Conservation (phyloP, 2,329 filamentous ascomycete species). For the Neopestalotiopsis clavispora region DNA sequence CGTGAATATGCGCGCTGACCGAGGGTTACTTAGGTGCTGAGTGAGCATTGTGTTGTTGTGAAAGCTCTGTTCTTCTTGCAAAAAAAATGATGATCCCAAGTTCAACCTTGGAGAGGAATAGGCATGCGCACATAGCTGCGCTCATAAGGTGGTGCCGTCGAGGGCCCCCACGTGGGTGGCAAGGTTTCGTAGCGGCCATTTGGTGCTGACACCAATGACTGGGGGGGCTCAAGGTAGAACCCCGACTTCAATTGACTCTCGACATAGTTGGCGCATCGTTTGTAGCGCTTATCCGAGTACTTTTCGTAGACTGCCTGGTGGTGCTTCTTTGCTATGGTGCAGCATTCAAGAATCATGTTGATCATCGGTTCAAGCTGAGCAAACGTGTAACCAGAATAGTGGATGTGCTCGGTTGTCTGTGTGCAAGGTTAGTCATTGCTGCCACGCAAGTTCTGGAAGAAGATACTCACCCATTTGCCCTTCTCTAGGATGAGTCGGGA, state of each 20-base stretch:
- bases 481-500: conserved; percentile 88
- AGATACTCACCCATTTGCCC: conserved; percentile 82
- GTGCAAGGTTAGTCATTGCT: conserved; percentile 39
- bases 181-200: conserved; percentile 21
- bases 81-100: background rate
- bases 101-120: conserved; percentile 30
- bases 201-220: conserved; percentile 19
- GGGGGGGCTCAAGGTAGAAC: conserved; percentile 53
- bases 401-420: conserved; percentile 80
- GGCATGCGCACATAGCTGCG: conserved; percentile 27
- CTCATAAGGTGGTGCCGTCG: background rate
- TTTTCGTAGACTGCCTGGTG: conserved; percentile 91
- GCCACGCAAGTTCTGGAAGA: conserved; percentile 2
- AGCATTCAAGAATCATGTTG: conserved; percentile 83
- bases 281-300: conserved; percentile 86
- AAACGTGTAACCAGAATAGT: conserved; percentile 94
- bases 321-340: conserved; percentile 78
- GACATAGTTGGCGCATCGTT: conserved; percentile 81
- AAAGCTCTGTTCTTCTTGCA: background rate
- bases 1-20: background rate
- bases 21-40: background rate
- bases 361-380: conserved; percentile 80
- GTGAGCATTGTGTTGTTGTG: background rate
- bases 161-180: conserved; percentile 1
- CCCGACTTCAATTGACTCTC: conserved; percentile 72